Evolutionary conservation across 2,329 filamentous ascomycete genomes (phyloP).

Genomic region (Fonsecaea monophora): DNA sequence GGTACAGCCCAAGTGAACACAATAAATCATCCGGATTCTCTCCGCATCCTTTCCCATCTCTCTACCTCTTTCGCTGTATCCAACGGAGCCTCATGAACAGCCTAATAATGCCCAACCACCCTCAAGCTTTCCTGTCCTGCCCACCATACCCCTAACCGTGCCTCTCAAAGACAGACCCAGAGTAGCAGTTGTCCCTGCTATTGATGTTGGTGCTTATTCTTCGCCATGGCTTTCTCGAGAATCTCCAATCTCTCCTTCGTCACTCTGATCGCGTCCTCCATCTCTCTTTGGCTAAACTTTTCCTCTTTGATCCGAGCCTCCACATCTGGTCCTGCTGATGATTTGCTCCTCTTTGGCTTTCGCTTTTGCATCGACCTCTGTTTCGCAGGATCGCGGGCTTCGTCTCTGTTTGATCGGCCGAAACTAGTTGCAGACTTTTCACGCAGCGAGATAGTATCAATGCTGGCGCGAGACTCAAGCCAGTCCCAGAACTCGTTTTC

Average conservation of each 20-base stretch:
- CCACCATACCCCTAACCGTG: neutral
- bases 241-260: slow-evolving; percentile 84
- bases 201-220: slow-evolving; percentile 39
- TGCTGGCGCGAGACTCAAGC: slow-evolving; percentile 83
- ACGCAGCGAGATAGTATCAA: slow-evolving; percentile 62
- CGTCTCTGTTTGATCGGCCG: slow-evolving; percentile 4
- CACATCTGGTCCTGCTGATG: slow-evolving; percentile 52
- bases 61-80: neutral
- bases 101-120: neutral
- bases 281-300: slow-evolving; percentile 74
- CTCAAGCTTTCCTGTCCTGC: neutral
- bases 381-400: slow-evolving; percentile 38
- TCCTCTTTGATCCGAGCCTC: slow-evolving; percentile 67
- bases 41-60: neutral
- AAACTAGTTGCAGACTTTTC: slow-evolving; percentile 25
- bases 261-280: slow-evolving; percentile 79
- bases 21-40: neutral
- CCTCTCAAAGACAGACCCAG: neutral
- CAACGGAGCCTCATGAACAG: neutral
- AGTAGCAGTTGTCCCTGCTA: neutral
- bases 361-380: slow-evolving; percentile 31
- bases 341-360: slow-evolving; percentile 41
- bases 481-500: slow-evolving; percentile 92
- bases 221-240: slow-evolving; percentile 74
- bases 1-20: neutral